These are phyloP conservation scores for Scleroderma bovista DNA, from an alignment of 768 basidiomycete species.

Conservation along the genomic window DNA sequence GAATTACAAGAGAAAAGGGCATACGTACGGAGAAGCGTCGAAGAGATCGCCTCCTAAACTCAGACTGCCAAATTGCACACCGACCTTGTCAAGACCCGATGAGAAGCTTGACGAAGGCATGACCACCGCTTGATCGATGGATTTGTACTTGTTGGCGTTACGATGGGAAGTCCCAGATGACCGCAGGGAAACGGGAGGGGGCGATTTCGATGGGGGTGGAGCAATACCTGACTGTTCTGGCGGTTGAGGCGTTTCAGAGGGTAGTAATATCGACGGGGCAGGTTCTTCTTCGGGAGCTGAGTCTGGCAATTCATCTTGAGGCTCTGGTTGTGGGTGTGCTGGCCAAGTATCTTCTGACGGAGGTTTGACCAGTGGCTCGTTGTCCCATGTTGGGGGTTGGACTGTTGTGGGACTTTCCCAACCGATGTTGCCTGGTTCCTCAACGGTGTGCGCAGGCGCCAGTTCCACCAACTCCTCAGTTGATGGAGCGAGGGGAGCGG, in stretches of 20 bases:
- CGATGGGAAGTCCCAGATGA: constrained; percentile 50
- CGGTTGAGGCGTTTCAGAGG: constrained; percentile 14
- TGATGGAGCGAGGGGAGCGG: constrained; percentile 16
- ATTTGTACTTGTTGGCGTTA: constrained; percentile 60
- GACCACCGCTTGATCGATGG: constrained; percentile 72
- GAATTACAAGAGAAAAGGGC: not conserved
- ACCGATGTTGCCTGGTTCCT: not conserved
- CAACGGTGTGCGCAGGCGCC: constrained; percentile 19
- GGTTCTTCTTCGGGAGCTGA: constrained; percentile 25
- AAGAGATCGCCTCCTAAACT: constrained; percentile 68
- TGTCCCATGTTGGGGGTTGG: constrained; percentile 66
- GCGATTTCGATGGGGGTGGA: constrained; percentile 32
- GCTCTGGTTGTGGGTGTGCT: constrained; percentile 22
- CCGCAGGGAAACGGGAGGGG: constrained; percentile 47
- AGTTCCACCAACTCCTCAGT: constrained; percentile 19
- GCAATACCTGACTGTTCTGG: constrained; percentile 25
- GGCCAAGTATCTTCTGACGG: constrained; percentile 28
- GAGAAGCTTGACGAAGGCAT: constrained; percentile 67
- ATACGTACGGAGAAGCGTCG: constrained; percentile 47
- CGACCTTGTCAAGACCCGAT: constrained; percentile 62
- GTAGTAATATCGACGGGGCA: constrained; percentile 20
- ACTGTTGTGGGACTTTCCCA: constrained; percentile 76
- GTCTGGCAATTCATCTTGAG: constrained; percentile 30
- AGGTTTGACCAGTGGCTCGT: constrained; percentile 46
- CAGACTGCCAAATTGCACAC: constrained; percentile 88